phyloP scores from a whole-genome alignment of 1,284 basidiomycete genomes.

The Puccinia coronata region DNA sequence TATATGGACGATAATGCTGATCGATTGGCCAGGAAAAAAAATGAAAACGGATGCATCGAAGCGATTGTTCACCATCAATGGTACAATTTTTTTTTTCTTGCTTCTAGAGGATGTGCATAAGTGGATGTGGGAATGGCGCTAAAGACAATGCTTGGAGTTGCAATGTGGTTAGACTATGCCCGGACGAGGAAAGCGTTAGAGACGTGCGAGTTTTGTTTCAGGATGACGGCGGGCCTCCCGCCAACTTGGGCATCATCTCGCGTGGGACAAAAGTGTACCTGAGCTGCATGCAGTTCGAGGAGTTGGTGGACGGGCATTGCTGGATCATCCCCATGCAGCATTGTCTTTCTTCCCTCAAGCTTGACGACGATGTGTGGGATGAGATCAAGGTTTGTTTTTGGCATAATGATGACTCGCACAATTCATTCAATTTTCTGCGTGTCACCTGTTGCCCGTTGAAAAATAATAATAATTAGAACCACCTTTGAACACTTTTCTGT shows the following conservation, averaged over 20 bases:
- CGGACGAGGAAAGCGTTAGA: slow-evolving; percentile 87
- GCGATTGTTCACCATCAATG: slow-evolving; percentile 92
- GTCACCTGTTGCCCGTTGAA: background rate
- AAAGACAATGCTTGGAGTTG: background rate
- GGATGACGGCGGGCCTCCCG: slow-evolving; percentile 65
- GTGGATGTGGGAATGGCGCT: no score
- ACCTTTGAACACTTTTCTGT: no score
- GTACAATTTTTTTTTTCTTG: slow-evolving; percentile 60
- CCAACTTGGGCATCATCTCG: slow-evolving; percentile 75
- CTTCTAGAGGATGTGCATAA: background rate
- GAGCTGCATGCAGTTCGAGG: slow-evolving; percentile 80
- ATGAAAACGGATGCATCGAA: slow-evolving; percentile 96
- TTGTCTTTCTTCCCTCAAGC: slow-evolving; percentile 83
- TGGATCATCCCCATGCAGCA: slow-evolving; percentile 95
- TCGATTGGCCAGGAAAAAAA: slow-evolving; percentile 81
- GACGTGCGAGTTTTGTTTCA: slow-evolving; percentile 59
- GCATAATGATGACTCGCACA: background rate
- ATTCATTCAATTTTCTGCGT: slow-evolving; percentile 13
- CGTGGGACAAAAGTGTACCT: slow-evolving; percentile 88
- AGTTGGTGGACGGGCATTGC: slow-evolving; percentile 83
- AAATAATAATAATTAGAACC: background rate
- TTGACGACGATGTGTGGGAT: slow-evolving; percentile 97
- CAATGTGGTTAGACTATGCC: slow-evolving; percentile 95
- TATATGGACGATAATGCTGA: slow-evolving; percentile 97
- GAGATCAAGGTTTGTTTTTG: slow-evolving; percentile 76